Evolutionary conservation across 1,139 yeast genomes (phyloP).

Genomic region (Scheffersomyces titani): DNA sequence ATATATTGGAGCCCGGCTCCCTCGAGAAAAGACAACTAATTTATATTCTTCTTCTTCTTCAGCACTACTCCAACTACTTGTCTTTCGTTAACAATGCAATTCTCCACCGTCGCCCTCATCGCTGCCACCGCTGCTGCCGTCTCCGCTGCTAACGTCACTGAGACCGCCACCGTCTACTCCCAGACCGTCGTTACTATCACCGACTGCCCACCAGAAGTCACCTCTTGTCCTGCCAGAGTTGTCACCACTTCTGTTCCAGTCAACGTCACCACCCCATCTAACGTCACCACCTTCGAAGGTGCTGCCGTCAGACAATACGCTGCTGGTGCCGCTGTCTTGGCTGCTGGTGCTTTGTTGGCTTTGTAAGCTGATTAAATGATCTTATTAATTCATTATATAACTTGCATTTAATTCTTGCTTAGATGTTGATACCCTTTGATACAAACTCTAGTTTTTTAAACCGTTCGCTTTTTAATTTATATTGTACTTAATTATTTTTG

Average conservation of each 20-base stretch:
- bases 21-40: background rate
- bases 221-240: conserved; percentile 41
- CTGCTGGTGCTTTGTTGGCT: conserved; percentile 56
- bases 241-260: conserved; percentile 17
- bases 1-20: background rate
- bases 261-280: conserved; percentile 26
- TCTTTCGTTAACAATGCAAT: conserved; percentile 43
- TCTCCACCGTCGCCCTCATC: conserved; percentile 48
- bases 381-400: too few relatives aligned
- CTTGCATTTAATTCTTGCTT: background rate
- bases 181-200: conserved; percentile 44
- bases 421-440: background rate
- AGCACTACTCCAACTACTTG: conserved; percentile 24
- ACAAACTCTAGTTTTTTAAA: background rate
- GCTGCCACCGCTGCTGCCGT: conserved; percentile 42
- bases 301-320: conserved; percentile 27
- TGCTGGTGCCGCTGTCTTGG: conserved; percentile 52
- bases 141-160: conserved; percentile 36
- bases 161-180: conserved; percentile 12
- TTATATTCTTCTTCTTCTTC: conserved; percentile 8
- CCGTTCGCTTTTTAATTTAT: background rate
- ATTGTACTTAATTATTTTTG: background rate
- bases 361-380: conserved; percentile 29
- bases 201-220: conserved; percentile 39
- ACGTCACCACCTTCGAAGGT: conserved; percentile 42